phyloP scores from a whole-genome alignment of 306 rosid species.

The Dryas drummondii region DNA sequence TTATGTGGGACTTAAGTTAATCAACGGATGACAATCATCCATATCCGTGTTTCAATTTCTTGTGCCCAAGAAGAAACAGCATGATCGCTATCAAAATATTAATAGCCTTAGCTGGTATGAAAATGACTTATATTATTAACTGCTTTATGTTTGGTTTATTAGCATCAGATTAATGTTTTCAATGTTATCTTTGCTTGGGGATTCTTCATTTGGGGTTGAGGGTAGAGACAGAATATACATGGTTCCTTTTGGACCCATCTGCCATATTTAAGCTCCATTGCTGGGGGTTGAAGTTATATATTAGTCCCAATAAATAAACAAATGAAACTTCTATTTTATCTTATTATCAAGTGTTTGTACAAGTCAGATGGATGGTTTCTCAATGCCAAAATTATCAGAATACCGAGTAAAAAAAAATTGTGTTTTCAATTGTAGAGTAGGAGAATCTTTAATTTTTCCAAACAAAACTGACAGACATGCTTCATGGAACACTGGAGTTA shows the following conservation, averaged over 20 bases:
- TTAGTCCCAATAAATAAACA: constrained; percentile 53
- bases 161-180: constrained; percentile 6
- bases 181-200: constrained; percentile 18
- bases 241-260: constrained; percentile 48
- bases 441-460: constrained; percentile 34
- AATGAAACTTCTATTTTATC: constrained; percentile 84
- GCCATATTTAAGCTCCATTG: constrained; percentile 22
- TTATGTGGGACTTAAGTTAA: too few relatives aligned
- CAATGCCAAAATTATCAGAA: constrained; percentile 36
- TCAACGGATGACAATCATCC: too few relatives aligned
- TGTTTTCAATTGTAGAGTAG: constrained; percentile 27
- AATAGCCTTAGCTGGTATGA: not conserved
- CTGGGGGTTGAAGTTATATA: constrained; percentile 23
- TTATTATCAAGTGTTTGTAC: constrained; percentile 43
- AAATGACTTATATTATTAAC: not conserved
- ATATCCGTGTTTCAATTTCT: not conserved
- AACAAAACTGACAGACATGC: constrained; percentile 71
- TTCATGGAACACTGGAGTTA: constrained; percentile 45
- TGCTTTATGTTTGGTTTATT: constrained; percentile 18
- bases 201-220: constrained; percentile 23
- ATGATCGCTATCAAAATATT: not conserved
- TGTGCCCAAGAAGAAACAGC: not conserved
- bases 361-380: constrained; percentile 40
- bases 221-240: constrained; percentile 42
- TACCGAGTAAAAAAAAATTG: constrained; percentile 17